Evolutionary conservation across 2,329 filamentous ascomycete genomes (phyloP), one percentile per base, ranked within the genome.

Genomic region (Aureobasidium mangrovei): DNA sequence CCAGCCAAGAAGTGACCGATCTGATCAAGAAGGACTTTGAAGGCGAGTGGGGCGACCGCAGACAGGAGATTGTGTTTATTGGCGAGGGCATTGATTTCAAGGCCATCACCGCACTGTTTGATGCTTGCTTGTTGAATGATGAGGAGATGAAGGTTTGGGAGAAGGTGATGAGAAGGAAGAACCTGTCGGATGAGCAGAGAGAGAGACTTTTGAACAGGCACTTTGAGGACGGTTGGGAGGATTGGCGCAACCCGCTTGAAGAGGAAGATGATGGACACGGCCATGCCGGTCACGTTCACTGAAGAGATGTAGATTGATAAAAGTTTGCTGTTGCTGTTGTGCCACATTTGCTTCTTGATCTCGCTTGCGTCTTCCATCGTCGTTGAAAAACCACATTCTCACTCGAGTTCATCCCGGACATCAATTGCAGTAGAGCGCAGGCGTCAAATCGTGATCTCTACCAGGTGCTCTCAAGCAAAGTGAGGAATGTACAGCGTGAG

Each of bases 21-120:
- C 73, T 74, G 8, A 77, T 80, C 39, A 64, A 69, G 49, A 70
- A 76, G 32, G 76, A 80, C 55, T 78, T 79, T 51, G 65, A 71
- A 31, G 71, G 69, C 2, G 68, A 69, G 7, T 88, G 83, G 82
- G 84, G 83, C 0, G 85, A 88, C 60, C 74, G 84, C 1, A 73
- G 84, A 2, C 84, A 88, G 64, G 85, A 88, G 65, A 65, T 88
- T 5, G 85, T 88, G 2, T 85, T 88, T 57, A 88, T 89, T 55
- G 85, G 85, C 0, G 83, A 87, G 65, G 74, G 75, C 4, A 72
- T 88, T 10, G 74, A 86, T 47, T 62, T 73, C 1, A 62, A 65
- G 4, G 74, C 70, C 0, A 69, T 88, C 12, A 77, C 74, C 27
- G 67, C 65, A 4, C 64, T 76, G 33, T 65, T 88, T 3, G 80